phyloP scores from a whole-genome alignment of 495 filamentous ascomycete species.

The Penicillium crystallinum region DNA sequence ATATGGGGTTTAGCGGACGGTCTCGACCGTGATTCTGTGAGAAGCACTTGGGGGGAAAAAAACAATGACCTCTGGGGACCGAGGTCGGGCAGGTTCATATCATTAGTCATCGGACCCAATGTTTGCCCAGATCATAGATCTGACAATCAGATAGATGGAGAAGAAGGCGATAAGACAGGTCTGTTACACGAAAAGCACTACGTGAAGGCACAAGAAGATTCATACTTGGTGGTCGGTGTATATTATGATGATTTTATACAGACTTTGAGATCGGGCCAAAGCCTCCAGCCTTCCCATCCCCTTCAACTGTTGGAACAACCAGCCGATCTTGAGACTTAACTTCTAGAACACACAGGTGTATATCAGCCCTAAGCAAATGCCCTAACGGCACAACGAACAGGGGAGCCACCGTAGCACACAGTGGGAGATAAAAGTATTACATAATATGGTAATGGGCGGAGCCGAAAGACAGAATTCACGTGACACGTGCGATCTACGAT shows the following conservation, averaged over 20 bases:
- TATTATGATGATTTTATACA: neutral
- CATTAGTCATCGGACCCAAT: conserved; percentile 29
- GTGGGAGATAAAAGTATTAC: conserved; percentile 1
- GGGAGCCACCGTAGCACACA: conserved; percentile 6
- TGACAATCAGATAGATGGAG: neutral
- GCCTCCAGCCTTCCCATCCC: neutral
- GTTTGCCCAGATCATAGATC: conserved; percentile 8
- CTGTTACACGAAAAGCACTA: neutral
- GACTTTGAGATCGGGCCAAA: neutral
- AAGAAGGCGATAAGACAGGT: neutral
- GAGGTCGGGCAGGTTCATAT: neutral
- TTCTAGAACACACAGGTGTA: conserved; percentile 17
- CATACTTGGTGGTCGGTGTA: too few relatives aligned
- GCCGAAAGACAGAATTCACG: conserved; percentile 9
- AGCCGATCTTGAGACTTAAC: neutral
- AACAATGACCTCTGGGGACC: conserved; percentile 16
- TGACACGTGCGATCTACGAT: conserved; percentile 16
- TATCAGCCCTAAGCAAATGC: conserved; percentile 22
- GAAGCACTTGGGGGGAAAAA: neutral
- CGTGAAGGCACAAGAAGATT: too few relatives aligned
- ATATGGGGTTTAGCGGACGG: neutral
- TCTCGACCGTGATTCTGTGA: neutral
- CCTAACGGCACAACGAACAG: conserved; percentile 11
- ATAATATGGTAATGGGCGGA: neutral
- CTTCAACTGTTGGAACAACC: neutral